A percentile compares a stretch with the other conserved stretches of the same genome.
Conservation (phyloP, 495 filamentous ascomycete species). For the Daldinia decipiens region DNA sequence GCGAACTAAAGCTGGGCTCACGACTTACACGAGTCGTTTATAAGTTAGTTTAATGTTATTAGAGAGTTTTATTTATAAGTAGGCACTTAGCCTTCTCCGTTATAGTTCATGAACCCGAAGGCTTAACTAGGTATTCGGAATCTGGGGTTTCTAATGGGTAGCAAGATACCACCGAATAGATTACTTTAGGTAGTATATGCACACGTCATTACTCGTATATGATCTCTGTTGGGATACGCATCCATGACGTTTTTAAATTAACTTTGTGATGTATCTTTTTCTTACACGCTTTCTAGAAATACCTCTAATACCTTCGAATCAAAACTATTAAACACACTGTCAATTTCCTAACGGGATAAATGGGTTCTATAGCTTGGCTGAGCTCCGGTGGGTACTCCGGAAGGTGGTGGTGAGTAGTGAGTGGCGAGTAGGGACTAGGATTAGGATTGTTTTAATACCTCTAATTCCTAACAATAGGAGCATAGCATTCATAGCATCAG, state of each 20-base stretch:
- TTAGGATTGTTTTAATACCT: background rate
- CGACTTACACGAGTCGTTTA: background rate
- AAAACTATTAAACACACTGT: slow-evolving; percentile 6
- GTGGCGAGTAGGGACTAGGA: too few species aligned
- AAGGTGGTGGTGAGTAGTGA: slow-evolving; percentile 16
- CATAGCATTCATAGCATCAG: too few species aligned
- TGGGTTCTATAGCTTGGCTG: slow-evolving; percentile 20
- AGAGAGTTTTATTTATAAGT: background rate
- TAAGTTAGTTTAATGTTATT: background rate
- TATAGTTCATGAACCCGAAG: background rate
- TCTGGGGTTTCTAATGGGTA: background rate
- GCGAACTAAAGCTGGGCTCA: slow-evolving; percentile 16
- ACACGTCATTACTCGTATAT: slow-evolving; percentile 11
- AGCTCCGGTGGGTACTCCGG: slow-evolving; percentile 23
- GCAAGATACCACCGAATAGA: background rate
- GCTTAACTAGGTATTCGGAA: background rate
- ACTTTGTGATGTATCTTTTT: slow-evolving; percentile 3
- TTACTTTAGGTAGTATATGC: background rate
- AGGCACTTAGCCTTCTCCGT: background rate
- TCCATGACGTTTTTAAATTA: slow-evolving; percentile 12
- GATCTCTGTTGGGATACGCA: background rate
- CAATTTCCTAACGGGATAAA: slow-evolving; percentile 35
- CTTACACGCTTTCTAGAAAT: slow-evolving; percentile 17
- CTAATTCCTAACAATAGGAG: background rate
- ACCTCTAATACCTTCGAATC: background rate